These are phyloP conservation scores for Arthrobotrys megalospora DNA, from an alignment of 2,329 filamentous ascomycete genomes.

Conservation along the genomic window DNA sequence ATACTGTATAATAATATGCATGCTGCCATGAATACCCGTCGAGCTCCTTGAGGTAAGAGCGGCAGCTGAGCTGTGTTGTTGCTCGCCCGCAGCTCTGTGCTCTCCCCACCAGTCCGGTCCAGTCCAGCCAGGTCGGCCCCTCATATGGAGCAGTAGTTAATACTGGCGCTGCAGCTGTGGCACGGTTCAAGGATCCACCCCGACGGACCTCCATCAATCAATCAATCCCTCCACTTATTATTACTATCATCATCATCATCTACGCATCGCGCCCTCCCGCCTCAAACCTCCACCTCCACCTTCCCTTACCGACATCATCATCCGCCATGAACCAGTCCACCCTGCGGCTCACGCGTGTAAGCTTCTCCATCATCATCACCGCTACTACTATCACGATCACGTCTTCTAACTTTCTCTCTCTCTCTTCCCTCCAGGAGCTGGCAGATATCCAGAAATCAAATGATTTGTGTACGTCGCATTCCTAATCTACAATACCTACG, in stretches of 20 bases:
- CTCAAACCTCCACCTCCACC: neutral
- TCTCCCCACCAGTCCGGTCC: too few relatives aligned
- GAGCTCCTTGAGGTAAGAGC: too few relatives aligned
- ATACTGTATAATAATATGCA: too few relatives aligned
- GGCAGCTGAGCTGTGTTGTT: too few relatives aligned
- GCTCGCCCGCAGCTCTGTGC: too few relatives aligned
- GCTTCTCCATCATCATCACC: slow-evolving; percentile 64
- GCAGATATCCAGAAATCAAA: slow-evolving; percentile 85
- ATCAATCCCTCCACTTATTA: neutral
- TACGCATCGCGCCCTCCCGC: neutral
- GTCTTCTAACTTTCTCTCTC: slow-evolving; percentile 65
- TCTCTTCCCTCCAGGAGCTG: slow-evolving; percentile 79
- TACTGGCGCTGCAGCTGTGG: too few relatives aligned
- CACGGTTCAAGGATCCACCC: neutral
- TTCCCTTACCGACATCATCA: too few relatives aligned
- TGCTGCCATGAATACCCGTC: too few relatives aligned
- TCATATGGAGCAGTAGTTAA: too few relatives aligned
- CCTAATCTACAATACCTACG: neutral
- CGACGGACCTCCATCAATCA: too few relatives aligned
- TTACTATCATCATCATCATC: neutral
- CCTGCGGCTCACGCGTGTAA: slow-evolving; percentile 86
- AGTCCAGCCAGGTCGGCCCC: too few relatives aligned
- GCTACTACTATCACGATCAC: slow-evolving; percentile 30
- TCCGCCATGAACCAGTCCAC: slow-evolving; percentile 86
- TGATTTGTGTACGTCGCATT: slow-evolving; percentile 79